These are phyloP conservation scores for Hypoxylon rickii DNA, from an alignment of 495 filamentous ascomycete genomes.

Conservation along the genomic window DNA sequence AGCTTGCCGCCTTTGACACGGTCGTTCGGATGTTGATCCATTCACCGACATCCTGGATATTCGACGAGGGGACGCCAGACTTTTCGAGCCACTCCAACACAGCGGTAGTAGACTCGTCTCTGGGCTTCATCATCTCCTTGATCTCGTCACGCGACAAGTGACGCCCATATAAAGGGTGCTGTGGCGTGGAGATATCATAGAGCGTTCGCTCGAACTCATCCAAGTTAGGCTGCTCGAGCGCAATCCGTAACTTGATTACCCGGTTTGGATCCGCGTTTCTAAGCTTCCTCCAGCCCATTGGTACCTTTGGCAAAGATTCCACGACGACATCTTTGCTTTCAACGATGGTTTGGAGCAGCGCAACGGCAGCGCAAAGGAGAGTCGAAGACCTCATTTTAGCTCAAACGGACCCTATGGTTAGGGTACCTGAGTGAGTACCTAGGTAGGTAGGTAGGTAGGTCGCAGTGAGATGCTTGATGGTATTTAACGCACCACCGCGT, in stretches of 20 bases:
- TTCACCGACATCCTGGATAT: conserved; percentile 55
- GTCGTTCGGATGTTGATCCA: conserved; percentile 61
- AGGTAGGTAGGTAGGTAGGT: too few relatives aligned
- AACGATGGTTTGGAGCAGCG: conserved; percentile 26
- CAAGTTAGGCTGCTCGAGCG: conserved; percentile 56
- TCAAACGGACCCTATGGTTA: too few relatives aligned
- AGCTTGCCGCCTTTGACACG: conserved; percentile 54
- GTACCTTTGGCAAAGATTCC: conserved; percentile 49
- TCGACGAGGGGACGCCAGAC: conserved; percentile 46
- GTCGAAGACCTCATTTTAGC: conserved; percentile 28
- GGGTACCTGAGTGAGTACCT: too few relatives aligned
- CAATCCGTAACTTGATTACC: conserved; percentile 57
- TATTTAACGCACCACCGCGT: too few relatives aligned
- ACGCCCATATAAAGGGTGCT: conserved; percentile 62
- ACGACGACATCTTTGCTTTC: conserved; percentile 44
- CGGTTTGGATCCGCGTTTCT: conserved; percentile 43
- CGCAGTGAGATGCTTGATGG: too few relatives aligned
- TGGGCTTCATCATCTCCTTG: conserved; percentile 54
- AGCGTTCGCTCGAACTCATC: conserved; percentile 63
- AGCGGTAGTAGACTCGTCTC: conserved; percentile 42
- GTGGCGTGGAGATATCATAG: conserved; percentile 65
- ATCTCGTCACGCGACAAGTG: conserved; percentile 65
- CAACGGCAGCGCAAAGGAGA: conserved; percentile 28
- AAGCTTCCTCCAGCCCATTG: conserved; percentile 53
- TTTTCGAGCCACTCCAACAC: conserved; percentile 55